These are phyloP conservation scores for Vigna nakashimae DNA, from an alignment of 306 rosid genomes.

Conservation along the genomic window DNA sequence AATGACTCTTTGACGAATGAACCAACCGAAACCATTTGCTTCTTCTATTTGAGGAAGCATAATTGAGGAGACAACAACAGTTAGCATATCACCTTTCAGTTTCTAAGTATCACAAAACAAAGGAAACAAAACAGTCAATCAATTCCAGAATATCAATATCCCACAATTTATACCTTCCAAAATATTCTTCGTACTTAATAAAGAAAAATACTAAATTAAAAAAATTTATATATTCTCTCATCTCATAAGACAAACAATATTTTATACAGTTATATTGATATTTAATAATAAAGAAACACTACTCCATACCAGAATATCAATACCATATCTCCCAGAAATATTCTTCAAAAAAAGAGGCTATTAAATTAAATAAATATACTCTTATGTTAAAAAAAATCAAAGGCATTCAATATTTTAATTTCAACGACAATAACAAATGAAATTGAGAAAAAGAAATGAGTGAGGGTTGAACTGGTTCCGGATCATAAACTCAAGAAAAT, in stretches of 20 bases:
- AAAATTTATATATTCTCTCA: not conserved
- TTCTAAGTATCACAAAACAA: not conserved
- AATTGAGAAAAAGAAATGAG: not conserved
- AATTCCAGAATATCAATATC: not conserved
- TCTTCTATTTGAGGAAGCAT: conserved; percentile 14
- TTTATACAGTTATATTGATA: not conserved
- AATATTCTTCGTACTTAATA: not conserved
- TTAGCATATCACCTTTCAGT: not conserved
- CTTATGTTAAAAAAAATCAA: not conserved
- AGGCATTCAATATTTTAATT: not conserved
- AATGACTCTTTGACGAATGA: not conserved
- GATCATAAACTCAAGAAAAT: not conserved
- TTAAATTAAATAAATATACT: not conserved
- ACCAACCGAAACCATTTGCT: not conserved
- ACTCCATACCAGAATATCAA: not conserved
- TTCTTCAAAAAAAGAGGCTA: not conserved
- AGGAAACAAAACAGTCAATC: not conserved
- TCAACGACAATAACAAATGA: not conserved
- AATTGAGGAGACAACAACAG: not conserved
- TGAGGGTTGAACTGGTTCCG: not conserved
- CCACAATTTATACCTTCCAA: not conserved
- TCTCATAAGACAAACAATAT: not conserved
- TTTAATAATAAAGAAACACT: not conserved
- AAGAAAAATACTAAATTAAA: not conserved
- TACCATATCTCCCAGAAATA: not conserved